Percentiles rank a stretch among this genome's conserved stretches.
These are phyloP conservation scores for Mycena galericulata DNA, from an alignment of 768 basidiomycete species.

Conservation along the genomic window DNA sequence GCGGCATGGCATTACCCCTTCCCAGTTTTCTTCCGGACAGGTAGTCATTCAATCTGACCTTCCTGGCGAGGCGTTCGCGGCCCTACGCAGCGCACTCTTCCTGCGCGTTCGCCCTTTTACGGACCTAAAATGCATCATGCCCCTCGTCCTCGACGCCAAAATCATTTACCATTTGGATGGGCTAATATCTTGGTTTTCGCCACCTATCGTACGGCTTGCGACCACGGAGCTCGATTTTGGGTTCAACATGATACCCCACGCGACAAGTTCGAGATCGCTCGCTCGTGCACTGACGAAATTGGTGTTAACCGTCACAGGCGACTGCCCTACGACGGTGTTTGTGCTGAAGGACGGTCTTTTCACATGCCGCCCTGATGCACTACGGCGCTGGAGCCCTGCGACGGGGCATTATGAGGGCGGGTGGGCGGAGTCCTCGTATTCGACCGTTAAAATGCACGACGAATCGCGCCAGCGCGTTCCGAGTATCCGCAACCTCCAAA, in stretches of 20 bases:
- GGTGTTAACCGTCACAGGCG: background rate
- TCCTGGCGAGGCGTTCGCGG: slow-evolving; percentile 11
- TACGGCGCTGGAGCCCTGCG: slow-evolving; percentile 24
- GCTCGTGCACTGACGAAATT: slow-evolving; percentile 4
- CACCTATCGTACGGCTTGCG: background rate
- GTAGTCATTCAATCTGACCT: background rate
- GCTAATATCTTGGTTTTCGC: slow-evolving; percentile 1
- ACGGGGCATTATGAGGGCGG: slow-evolving; percentile 13
- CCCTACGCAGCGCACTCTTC: slow-evolving; percentile 12
- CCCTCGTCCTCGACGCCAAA: background rate
- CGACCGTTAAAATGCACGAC: slow-evolving; percentile 23
- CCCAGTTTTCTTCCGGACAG: slow-evolving; percentile 1
- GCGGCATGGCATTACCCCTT: slow-evolving; percentile 9
- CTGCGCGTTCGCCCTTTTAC: background rate
- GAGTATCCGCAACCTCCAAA: slow-evolving; percentile 12
- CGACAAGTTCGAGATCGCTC: background rate
- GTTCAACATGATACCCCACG: slow-evolving; percentile 3
- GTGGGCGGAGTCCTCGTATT: slow-evolving; percentile 2
- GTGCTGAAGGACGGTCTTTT: slow-evolving; percentile 22
- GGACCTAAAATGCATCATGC: background rate
- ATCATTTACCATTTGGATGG: background rate
- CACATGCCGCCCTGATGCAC: slow-evolving; percentile 20
- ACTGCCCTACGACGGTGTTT: slow-evolving; percentile 10
- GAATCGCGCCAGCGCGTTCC: slow-evolving; percentile 18
- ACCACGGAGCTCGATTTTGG: slow-evolving; percentile 8